These are phyloP conservation scores for Wickerhamiella alocasiicola DNA, from an alignment of 805 yeast species.

Conservation along the genomic window DNA sequence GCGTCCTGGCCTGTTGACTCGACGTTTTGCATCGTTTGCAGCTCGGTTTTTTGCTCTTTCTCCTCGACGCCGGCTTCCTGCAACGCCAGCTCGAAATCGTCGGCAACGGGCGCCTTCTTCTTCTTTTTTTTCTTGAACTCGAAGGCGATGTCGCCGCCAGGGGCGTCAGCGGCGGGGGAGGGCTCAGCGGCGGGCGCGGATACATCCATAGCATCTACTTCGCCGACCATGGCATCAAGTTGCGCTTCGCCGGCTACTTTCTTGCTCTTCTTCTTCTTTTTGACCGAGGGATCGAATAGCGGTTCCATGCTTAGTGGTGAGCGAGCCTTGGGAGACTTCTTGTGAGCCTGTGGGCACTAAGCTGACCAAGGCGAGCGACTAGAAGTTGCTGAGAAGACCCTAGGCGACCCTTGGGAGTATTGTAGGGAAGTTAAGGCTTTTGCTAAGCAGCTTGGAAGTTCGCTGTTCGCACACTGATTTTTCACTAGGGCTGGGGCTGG, in stretches of 20 bases:
- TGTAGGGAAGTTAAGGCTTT: no score
- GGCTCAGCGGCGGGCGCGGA: slow-evolving; percentile 39
- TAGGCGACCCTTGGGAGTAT: no score
- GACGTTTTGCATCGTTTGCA: slow-evolving; percentile 15
- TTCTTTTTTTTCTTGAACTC: slow-evolving; percentile 71
- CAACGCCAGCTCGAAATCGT: slow-evolving; percentile 78
- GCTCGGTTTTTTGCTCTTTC: slow-evolving; percentile 22
- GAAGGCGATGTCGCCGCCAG: slow-evolving; percentile 26
- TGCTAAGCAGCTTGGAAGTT: no score
- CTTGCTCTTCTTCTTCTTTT: slow-evolving; percentile 26
- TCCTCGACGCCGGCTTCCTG: slow-evolving; percentile 81
- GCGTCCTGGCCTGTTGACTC: slow-evolving; percentile 41
- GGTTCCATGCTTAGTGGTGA: no score
- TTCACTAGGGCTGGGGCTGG: no score
- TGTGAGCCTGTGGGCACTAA: no score
- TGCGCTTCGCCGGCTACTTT: slow-evolving; percentile 24
- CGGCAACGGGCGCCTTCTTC: slow-evolving; percentile 43
- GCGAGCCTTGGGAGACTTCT: no score
- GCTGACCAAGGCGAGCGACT: no score
- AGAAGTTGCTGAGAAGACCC: no score
- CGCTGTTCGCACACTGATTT: no score
- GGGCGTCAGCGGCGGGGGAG: slow-evolving; percentile 36
- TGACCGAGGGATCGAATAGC: slow-evolving; percentile 27
- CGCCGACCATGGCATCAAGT: slow-evolving; percentile 57
- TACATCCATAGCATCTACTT: slow-evolving; percentile 43